Evolutionary conservation across 306 rosid genomes (phyloP).

Genomic region (Fragaria vesca): DNA sequence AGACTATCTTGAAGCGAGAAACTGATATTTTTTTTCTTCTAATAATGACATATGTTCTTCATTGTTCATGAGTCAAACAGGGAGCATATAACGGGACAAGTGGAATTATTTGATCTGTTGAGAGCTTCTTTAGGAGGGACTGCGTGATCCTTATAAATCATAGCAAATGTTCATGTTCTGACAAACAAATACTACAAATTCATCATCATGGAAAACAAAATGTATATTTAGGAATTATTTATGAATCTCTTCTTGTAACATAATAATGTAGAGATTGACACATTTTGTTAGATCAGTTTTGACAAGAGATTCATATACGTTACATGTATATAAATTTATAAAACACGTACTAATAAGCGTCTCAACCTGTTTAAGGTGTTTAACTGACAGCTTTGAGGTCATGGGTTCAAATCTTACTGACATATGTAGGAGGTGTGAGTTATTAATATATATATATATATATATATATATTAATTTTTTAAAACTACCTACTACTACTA

Average conservation of each 20-base stretch:
- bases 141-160: conserved; percentile 14
- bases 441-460: too few species aligned
- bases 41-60: conserved; percentile 3
- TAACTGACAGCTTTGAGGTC: too few species aligned
- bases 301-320: too few species aligned
- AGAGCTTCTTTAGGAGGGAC: background rate
- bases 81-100: conserved; percentile 6
- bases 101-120: background rate
- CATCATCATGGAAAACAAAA: background rate
- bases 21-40: background rate
- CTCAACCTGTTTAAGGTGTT: too few species aligned
- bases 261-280: background rate
- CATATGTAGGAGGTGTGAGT: too few species aligned
- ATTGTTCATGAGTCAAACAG: background rate
- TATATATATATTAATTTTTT: too few species aligned
- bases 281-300: too few species aligned
- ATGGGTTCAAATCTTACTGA: too few species aligned
- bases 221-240: background rate
- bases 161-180: background rate
- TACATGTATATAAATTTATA: too few species aligned
- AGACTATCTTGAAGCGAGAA: background rate
- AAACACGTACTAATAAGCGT: too few species aligned
- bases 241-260: background rate
- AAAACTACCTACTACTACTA: too few species aligned
- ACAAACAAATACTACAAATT: conserved; percentile 5